Evolutionary conservation across 2,329 filamentous ascomycete species (phyloP).

Genomic region (Huntiella omanensis): DNA sequence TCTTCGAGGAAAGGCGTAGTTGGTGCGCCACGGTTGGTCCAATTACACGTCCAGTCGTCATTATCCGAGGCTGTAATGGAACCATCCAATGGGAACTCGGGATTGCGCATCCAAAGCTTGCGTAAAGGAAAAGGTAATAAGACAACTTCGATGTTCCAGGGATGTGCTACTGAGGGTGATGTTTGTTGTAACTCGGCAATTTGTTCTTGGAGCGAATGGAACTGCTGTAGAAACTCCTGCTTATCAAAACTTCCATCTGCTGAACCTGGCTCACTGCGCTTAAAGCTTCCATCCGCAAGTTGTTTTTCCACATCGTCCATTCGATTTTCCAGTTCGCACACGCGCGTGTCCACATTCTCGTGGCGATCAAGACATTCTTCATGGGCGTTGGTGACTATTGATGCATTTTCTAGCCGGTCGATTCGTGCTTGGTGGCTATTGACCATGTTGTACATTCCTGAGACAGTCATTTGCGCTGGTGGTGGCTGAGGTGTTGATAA

Average conservation of each 20-base stretch:
- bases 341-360: constrained; percentile 45
- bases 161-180: constrained; percentile 32
- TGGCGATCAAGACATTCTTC: constrained; percentile 52
- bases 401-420: constrained; percentile 49
- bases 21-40: constrained; percentile 21
- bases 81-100: constrained; percentile 26
- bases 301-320: constrained; percentile 37
- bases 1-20: constrained; percentile 29
- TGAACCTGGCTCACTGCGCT: constrained; percentile 22
- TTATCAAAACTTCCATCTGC: constrained; percentile 25
- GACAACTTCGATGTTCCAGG: constrained; percentile 61
- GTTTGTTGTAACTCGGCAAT: constrained; percentile 38
- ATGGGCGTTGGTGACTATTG: constrained; percentile 40
- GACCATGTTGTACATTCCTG: constrained; percentile 32
- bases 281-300: constrained; percentile 23
- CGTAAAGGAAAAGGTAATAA: constrained; percentile 50
- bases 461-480: constrained; percentile 21
- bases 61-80: constrained; percentile 16
- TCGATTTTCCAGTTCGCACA: constrained; percentile 49
- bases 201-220: constrained; percentile 31
- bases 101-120: constrained; percentile 32
- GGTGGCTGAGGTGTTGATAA: constrained; percentile 10
- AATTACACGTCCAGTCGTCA: constrained; percentile 32
- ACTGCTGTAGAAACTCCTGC: constrained; percentile 29
- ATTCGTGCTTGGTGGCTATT: constrained; percentile 45